Percentiles rank a stretch among this genome's conserved stretches.
phyloP scores from a whole-genome alignment of 2,329 filamentous ascomycete genomes.

The Aaosphaeria pasadenensis region DNA sequence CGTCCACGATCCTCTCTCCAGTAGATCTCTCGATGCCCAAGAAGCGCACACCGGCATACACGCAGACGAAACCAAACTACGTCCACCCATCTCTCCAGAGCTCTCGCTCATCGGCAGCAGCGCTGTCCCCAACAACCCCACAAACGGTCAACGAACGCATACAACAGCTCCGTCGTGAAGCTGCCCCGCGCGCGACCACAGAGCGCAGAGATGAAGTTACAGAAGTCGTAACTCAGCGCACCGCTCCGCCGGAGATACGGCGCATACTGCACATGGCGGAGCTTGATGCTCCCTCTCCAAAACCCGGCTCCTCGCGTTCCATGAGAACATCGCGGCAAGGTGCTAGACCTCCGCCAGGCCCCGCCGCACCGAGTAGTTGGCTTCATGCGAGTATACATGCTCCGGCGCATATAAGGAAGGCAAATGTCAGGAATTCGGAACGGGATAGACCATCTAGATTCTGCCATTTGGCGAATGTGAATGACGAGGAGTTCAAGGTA shows the following conservation, averaged over 20 bases:
- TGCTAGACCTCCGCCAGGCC: slow-evolving; percentile 39
- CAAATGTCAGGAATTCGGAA: slow-evolving; percentile 7
- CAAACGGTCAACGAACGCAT: slow-evolving; percentile 48
- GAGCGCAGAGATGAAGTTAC: slow-evolving; percentile 45
- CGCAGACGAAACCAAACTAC: slow-evolving; percentile 39
- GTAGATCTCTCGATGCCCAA: slow-evolving; percentile 41
- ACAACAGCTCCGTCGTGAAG: slow-evolving; percentile 44
- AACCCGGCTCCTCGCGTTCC: slow-evolving; percentile 34
- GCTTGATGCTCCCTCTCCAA: slow-evolving; percentile 44
- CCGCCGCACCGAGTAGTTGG: slow-evolving; percentile 48
- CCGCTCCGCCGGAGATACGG: slow-evolving; percentile 44
- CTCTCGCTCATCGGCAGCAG: slow-evolving; percentile 21
- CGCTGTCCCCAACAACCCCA: slow-evolving; percentile 16
- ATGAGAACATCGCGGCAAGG: slow-evolving; percentile 20
- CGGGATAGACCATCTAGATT: slow-evolving; percentile 14
- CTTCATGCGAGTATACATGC: slow-evolving; percentile 31
- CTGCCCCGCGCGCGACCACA: slow-evolving; percentile 36
- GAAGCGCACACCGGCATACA: slow-evolving; percentile 43
- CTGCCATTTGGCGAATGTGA: slow-evolving; percentile 19
- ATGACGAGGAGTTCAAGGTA: slow-evolving; percentile 27
- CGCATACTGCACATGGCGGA: slow-evolving; percentile 46
- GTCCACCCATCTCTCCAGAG: slow-evolving; percentile 36
- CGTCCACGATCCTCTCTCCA: too few relatives aligned
- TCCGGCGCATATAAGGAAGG: slow-evolving; percentile 12
- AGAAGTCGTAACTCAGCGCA: slow-evolving; percentile 39